Evolutionary conservation across 2,329 filamentous ascomycete species (phyloP).

Genomic region (Neocucurbitaria cava): DNA sequence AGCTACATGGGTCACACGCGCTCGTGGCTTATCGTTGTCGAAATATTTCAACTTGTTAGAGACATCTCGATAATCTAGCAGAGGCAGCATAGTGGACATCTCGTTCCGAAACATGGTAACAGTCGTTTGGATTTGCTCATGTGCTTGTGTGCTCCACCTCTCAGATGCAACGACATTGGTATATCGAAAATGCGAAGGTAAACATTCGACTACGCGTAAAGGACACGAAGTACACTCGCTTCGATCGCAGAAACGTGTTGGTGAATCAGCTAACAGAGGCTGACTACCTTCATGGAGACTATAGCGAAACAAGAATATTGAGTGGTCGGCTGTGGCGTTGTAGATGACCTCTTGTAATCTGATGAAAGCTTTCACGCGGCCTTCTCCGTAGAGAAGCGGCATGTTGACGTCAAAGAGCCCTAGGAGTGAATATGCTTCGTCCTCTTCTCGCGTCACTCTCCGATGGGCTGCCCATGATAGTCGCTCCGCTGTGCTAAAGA

Average conservation of each 20-base stretch:
- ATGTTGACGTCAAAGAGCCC: slow-evolving; percentile 33
- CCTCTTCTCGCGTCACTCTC: slow-evolving; percentile 26
- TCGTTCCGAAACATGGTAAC: slow-evolving; percentile 2
- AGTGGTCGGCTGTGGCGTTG: slow-evolving; percentile 12
- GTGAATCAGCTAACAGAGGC: slow-evolving; percentile 9
- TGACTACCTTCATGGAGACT: slow-evolving; percentile 1
- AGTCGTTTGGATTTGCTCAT: slow-evolving; percentile 7
- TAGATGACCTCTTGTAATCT: slow-evolving; percentile 8
- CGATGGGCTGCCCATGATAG: slow-evolving; percentile 17
- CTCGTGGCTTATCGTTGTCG: not conserved
- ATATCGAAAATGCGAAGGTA: not conserved
- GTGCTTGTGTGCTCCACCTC: slow-evolving; percentile 6
- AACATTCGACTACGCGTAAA: not conserved
- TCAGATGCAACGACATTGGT: not conserved
- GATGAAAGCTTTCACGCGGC: slow-evolving; percentile 10
- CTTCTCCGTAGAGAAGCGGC: slow-evolving; percentile 16
- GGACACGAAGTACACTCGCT: slow-evolving; percentile 2
- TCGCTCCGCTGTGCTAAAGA: slow-evolving; percentile 10
- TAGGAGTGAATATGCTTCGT: slow-evolving; percentile 37
- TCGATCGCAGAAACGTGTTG: slow-evolving; percentile 10
- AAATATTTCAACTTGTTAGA: not conserved
- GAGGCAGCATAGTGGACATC: slow-evolving; percentile 5
- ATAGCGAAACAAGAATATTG: slow-evolving; percentile 15
- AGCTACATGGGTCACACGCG: slow-evolving; percentile 3
- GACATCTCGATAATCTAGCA: slow-evolving; percentile 6